These are phyloP conservation scores for Nyssa sinensis DNA, from an alignment of 148 eudicot genomes.

Conservation along the genomic window DNA sequence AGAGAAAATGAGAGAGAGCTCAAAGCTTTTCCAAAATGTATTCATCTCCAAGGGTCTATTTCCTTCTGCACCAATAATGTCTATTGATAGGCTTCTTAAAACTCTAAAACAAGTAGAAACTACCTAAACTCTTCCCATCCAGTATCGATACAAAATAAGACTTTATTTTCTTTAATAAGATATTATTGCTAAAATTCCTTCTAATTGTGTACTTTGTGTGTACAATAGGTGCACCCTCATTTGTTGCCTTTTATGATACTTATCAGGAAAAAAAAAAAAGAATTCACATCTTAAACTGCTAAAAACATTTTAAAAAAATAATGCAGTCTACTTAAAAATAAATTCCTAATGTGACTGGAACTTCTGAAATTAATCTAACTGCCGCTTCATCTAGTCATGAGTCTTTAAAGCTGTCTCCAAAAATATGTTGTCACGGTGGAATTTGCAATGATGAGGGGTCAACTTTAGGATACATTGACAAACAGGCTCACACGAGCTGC, in stretches of 20 bases:
- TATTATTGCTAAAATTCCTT: neutral
- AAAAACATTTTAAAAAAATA: too few relatives aligned
- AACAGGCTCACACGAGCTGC: neutral
- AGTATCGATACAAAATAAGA: too few relatives aligned
- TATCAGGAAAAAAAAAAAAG: too few relatives aligned
- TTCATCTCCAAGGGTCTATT: neutral
- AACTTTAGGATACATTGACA: neutral
- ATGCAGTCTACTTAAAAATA: neutral
- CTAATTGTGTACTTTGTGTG: neutral
- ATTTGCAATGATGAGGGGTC: neutral
- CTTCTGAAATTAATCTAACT: neutral
- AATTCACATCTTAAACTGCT: neutral
- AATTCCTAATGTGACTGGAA: neutral
- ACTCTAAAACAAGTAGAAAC: too few relatives aligned
- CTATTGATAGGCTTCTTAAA: too few relatives aligned
- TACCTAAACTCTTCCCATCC: neutral
- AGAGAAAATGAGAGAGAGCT: too few relatives aligned
- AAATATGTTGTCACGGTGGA: too few relatives aligned
- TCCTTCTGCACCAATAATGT: too few relatives aligned
- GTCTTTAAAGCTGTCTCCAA: neutral
- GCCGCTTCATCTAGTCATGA: neutral
- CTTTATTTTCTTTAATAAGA: too few relatives aligned
- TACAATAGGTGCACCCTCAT: neutral
- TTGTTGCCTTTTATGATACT: too few relatives aligned
- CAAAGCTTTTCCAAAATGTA: neutral